Base-by-base conservation (phyloP, 352 stramenopile species). In the Phytophthora boehmeriae region DNA sequence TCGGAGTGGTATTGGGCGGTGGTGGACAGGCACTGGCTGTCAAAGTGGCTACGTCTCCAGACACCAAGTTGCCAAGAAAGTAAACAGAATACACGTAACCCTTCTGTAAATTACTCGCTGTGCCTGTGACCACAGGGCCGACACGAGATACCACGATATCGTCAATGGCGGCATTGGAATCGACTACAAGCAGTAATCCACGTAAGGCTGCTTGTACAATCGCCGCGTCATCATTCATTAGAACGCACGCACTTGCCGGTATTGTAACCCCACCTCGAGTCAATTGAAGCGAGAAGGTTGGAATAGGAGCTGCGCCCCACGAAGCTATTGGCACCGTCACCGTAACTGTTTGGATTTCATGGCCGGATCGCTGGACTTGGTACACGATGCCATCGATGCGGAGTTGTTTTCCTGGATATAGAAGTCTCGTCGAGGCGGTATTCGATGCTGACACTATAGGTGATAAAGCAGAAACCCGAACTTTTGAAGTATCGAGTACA, bases 31-130 rank as follows among this genome's bases (percentile, higher is more conserved):
- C n/a, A n/a, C n/a, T n/a, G n/a, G n/a, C n/a, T n/a, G n/a, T n/a
- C n/a, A n/a, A n/a, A n/a, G 44, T 57, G 0, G 83, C 69, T 5
- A 98, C 80, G 66, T 99, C 83, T 2, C 95, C 93, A 16, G 88
- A 36, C 8, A 98, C 77, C 2, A 65, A 63, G 5, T 75, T 63
- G 17, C 96, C 96, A 17, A 87, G 48, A 49, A 98, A 99, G 66
- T 98, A 98, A 20, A 99, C 73, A 13, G 81, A 91, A 62, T 97
- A 98, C 0, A 96, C 72, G 57, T 98, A 98, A 0, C 76, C 79
- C 28, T 61, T 90, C 1, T 71, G 57, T 4, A n/a, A n/a, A n/a
- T n/a, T n/a, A n/a, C n/a, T n/a, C n/a, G n/a, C n/a, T n/a, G 77
- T 41, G 5, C 61, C 65, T 0, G 53, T 73, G 4, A 51, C 71